Percentiles rank a stretch among this genome's conserved stretches.
These are phyloP conservation scores for Hebeloma cylindrosporum DNA, from an alignment of 768 basidiomycete species.

Conservation along the genomic window DNA sequence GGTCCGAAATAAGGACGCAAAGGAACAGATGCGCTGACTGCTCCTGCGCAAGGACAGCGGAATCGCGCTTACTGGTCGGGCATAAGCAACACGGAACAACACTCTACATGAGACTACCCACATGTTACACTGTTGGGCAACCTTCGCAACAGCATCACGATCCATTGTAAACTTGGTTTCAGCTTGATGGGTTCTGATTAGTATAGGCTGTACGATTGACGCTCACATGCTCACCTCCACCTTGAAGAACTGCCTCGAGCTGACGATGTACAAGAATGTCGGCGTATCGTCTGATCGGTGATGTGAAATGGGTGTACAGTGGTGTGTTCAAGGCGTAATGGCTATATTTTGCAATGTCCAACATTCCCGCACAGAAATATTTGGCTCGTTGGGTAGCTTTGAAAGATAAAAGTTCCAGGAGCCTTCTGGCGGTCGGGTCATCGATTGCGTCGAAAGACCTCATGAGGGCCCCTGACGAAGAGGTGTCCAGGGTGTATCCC, in stretches of 20 bases:
- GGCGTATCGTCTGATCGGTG: conserved; percentile 90
- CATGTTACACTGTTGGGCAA: conserved; percentile 99
- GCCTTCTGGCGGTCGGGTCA: conserved; percentile 69
- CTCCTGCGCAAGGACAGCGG: conserved; percentile 89
- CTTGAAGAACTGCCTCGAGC: conserved; percentile 83
- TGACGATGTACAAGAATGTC: conserved; percentile 97
- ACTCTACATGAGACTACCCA: conserved; percentile 36
- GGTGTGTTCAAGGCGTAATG: conserved; percentile 91
- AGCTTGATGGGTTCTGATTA: conserved; percentile 30
- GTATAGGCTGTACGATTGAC: too few relatives aligned
- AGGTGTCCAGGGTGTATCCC: conserved; percentile 78
- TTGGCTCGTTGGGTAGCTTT: conserved; percentile 96
- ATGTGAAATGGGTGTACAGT: conserved; percentile 92
- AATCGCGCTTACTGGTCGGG: conserved; percentile 76
- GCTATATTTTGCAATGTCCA: conserved; percentile 96
- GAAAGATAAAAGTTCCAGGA: conserved; percentile 81
- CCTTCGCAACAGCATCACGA: conserved; percentile 94
- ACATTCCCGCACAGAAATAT: conserved; percentile 99
- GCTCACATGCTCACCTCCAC: conserved; percentile 62
- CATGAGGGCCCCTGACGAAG: conserved; percentile 81
- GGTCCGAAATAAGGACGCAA: conserved; percentile 90
- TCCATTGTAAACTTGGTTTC: conserved; percentile 96
- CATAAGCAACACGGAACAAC: conserved; percentile 1
- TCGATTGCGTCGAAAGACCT: conserved; percentile 73
- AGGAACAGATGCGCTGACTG: conserved; percentile 95